A percentile compares a stretch with the other conserved stretches of the same genome.
phyloP scores from a whole-genome alignment of 2,329 filamentous ascomycete species.

The Stachybotrys chlorohalonatus region DNA sequence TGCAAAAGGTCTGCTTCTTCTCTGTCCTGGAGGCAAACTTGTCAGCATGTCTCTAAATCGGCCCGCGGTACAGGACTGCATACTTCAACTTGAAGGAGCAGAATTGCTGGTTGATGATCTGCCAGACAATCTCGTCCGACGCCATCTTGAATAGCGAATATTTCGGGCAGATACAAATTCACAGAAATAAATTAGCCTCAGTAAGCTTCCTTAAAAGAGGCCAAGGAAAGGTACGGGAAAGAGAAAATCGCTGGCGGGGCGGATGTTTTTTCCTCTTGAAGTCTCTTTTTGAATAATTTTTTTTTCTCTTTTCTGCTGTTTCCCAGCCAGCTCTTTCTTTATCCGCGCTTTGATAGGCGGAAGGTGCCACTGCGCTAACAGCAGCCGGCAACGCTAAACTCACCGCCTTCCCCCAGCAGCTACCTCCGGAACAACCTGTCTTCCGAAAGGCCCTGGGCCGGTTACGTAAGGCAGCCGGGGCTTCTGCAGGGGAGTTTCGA shows the following conservation, averaged over 20 bases:
- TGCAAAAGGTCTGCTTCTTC: constrained; percentile 86
- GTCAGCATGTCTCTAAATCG: background rate
- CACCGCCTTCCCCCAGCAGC: background rate
- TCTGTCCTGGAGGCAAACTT: constrained; percentile 48
- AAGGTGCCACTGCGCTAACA: background rate
- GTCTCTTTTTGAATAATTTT: constrained; percentile 1
- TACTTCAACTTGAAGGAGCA: constrained; percentile 93
- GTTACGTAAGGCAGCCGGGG: background rate
- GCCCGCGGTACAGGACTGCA: constrained; percentile 13
- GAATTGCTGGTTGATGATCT: constrained; percentile 91
- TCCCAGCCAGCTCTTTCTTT: constrained; percentile 4
- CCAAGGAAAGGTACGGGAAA: background rate
- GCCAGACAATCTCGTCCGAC: constrained; percentile 96
- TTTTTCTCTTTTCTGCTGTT: constrained; percentile 7
- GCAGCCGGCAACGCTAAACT: background rate
- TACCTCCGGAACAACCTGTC: background rate
- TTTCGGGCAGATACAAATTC: background rate
- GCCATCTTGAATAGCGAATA: constrained; percentile 49
- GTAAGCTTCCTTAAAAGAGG: background rate
- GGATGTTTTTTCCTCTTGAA: constrained; percentile 5
- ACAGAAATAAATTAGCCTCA: background rate
- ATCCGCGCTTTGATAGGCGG: constrained; percentile 3
- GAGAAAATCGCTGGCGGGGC: constrained; percentile 9
- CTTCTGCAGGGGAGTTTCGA: background rate
- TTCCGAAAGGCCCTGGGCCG: background rate